phyloP scores from a whole-genome alignment of 1,284 basidiomycete genomes.

The Heterobasidion parviporum region DNA sequence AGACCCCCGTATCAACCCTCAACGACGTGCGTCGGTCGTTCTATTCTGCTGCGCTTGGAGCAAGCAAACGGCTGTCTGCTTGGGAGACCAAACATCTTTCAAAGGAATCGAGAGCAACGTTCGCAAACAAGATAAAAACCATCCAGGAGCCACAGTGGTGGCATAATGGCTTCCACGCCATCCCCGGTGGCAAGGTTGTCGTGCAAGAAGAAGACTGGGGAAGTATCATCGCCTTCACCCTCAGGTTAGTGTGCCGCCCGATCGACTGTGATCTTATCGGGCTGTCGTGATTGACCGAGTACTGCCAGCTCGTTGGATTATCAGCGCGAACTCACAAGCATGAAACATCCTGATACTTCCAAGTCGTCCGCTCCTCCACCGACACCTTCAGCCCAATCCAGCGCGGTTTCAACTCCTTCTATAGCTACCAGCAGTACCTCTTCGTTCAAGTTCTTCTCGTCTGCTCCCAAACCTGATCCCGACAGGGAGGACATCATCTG shows the following conservation, averaged over 20 bases:
- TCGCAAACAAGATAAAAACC: constrained; percentile 21
- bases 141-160: constrained; percentile 55
- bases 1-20: constrained; percentile 34
- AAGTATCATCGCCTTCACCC: constrained; percentile 66
- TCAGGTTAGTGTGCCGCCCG: constrained; percentile 35
- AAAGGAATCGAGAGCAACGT: constrained; percentile 11
- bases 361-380: constrained; percentile 18
- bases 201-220: constrained; percentile 67
- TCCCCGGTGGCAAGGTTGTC: constrained; percentile 61
- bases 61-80: constrained; percentile 40
- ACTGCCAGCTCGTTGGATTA: constrained; percentile 50
- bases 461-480: constrained; percentile 39
- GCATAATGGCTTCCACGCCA: constrained; percentile 48
- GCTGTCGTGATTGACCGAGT: background rate
- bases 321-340: constrained; percentile 43
- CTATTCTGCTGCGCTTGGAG: constrained; percentile 37
- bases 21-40: constrained; percentile 62
- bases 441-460: constrained; percentile 39
- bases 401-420: constrained; percentile 4
- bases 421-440: constrained; percentile 30
- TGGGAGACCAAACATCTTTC: constrained; percentile 58
- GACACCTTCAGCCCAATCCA: background rate
- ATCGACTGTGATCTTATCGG: background rate
- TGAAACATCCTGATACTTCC: constrained; percentile 24
- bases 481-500: constrained; percentile 50